These are phyloP conservation scores for Manihot esculenta DNA, from an alignment of 441 rosid species.

Conservation along the genomic window DNA sequence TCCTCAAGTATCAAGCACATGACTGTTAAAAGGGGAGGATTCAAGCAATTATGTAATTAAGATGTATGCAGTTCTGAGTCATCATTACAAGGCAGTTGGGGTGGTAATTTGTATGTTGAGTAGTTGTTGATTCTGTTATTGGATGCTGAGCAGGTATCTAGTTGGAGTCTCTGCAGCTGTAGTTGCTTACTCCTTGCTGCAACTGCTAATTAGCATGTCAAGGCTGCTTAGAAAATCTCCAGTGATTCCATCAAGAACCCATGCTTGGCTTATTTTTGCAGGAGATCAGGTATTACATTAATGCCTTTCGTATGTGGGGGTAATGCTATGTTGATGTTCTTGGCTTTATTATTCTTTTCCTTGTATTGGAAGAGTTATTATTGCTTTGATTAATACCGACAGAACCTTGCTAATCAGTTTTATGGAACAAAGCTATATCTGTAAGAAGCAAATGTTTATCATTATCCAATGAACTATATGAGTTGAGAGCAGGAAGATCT, in stretches of 20 bases:
- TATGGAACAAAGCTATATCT: not conserved
- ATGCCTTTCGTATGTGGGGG: not conserved
- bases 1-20: not conserved
- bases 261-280: constrained; percentile 68
- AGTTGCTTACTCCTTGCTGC: constrained; percentile 55
- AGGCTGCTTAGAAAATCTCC: constrained; percentile 52
- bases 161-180: constrained; percentile 61
- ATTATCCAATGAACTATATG: not conserved
- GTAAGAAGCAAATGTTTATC: not conserved
- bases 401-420: not conserved
- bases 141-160: constrained; percentile 49
- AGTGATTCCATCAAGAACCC: constrained; percentile 51
- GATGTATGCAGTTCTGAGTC: too few species aligned
- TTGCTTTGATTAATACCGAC: too few species aligned
- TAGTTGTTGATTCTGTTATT: not conserved
- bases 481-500: not conserved
- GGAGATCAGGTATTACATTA: constrained; percentile 64
- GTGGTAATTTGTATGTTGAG: not conserved
- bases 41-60: not conserved
- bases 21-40: not conserved
- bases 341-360: not conserved
- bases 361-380: not conserved
- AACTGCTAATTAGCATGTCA: constrained; percentile 41
- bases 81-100: not conserved
- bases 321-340: not conserved